These are phyloP conservation scores for Pseudevernia furfuracea DNA, from an alignment of 495 filamentous ascomycete genomes.

Conservation along the genomic window DNA sequence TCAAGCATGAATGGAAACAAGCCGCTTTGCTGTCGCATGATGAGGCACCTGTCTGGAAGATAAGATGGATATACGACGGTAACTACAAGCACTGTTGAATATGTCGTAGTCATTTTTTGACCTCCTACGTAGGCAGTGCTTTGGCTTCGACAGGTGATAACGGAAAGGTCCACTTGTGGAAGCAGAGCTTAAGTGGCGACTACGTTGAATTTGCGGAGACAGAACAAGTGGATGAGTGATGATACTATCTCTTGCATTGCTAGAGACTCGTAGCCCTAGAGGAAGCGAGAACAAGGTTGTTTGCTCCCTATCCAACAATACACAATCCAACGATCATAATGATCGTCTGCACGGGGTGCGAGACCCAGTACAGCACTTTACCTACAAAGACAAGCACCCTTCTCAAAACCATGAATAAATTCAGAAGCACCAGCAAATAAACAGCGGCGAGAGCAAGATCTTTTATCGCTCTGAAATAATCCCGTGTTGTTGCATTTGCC, in stretches of 20 bases:
- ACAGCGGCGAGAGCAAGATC: conserved; percentile 12
- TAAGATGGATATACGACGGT: conserved; percentile 38
- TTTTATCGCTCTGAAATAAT: conserved; percentile 13
- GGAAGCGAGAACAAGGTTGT: background rate
- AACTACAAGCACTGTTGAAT: background rate
- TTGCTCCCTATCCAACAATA: background rate
- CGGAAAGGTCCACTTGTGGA: conserved; percentile 46
- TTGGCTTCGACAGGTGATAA: conserved; percentile 46
- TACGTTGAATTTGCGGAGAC: conserved; percentile 48
- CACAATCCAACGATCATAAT: conserved; percentile 11
- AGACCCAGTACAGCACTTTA: conserved; percentile 8
- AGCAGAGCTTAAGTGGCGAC: conserved; percentile 40
- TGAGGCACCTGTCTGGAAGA: conserved; percentile 36
- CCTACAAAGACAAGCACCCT: background rate
- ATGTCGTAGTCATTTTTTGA: background rate
- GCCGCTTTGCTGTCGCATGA: conserved; percentile 38
- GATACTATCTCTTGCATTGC: background rate
- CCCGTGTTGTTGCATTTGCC: conserved; percentile 9
- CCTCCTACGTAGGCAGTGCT: conserved; percentile 35
- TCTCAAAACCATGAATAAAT: conserved; percentile 4
- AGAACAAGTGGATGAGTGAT: conserved; percentile 10
- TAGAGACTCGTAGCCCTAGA: background rate
- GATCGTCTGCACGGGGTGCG: conserved; percentile 10
- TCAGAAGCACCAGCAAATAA: conserved; percentile 11
- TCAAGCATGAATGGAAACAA: conserved; percentile 42